Conservation (phyloP, 768 basidiomycete species). For the Auricularia sp. region DNA sequence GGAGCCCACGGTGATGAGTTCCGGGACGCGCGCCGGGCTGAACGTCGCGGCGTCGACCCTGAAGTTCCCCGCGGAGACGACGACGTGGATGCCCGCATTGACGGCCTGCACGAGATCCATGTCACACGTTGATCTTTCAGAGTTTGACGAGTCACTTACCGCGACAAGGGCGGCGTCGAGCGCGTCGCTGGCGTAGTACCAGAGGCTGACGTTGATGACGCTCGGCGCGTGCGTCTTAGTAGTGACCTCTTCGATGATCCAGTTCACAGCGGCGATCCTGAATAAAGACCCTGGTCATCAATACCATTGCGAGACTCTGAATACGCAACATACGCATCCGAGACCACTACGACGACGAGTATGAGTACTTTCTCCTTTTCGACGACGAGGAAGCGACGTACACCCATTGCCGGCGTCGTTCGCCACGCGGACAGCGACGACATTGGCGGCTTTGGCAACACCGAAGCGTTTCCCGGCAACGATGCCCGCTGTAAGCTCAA, state of each 20-base stretch:
- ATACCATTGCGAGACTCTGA: neutral
- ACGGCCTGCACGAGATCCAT: slow-evolving; percentile 26
- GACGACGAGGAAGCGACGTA: slow-evolving; percentile 8
- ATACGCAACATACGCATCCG: neutral
- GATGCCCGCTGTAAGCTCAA: slow-evolving; percentile 54
- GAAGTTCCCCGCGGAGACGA: slow-evolving; percentile 13
- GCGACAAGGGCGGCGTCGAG: slow-evolving; percentile 70
- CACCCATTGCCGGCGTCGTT: slow-evolving; percentile 22
- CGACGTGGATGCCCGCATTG: slow-evolving; percentile 6
- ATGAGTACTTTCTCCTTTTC: neutral
- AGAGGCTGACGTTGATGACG: slow-evolving; percentile 77
- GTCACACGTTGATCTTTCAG: neutral
- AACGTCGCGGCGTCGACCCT: slow-evolving; percentile 3
- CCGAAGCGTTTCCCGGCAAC: slow-evolving; percentile 91
- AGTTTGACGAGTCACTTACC: neutral
- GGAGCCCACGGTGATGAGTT: slow-evolving; percentile 11
- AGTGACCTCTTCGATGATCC: slow-evolving; percentile 16
- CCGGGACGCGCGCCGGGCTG: slow-evolving; percentile 8
- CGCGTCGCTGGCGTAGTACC: slow-evolving; percentile 82
- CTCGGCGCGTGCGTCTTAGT: slow-evolving; percentile 20
- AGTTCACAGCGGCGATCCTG: slow-evolving; percentile 24
- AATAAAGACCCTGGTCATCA: neutral
- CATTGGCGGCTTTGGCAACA: slow-evolving; percentile 87
- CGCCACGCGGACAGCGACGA: slow-evolving; percentile 52
- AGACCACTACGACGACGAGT: neutral